Base-by-base conservation (phyloP, 331 rosid species). In the Ulmus americana region DNA sequence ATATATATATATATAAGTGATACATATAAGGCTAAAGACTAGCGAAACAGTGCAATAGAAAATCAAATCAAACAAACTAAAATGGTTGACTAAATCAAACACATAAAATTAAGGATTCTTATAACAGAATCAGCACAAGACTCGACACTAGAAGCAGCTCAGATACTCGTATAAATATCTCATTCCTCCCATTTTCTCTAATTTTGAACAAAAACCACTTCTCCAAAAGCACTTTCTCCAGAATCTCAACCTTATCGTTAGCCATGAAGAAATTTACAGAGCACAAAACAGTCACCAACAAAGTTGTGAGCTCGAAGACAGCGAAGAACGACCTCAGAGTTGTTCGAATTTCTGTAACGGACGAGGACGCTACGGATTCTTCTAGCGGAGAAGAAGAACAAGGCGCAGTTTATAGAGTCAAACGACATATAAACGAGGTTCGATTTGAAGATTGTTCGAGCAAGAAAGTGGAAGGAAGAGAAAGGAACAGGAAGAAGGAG, bases 281-380 rank as follows among this genome's bases (percentile, higher is more conserved):
- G 52, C 66, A 66, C 15, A 61, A 64, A 16, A 64, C 63, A 8
- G 44, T 82, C 20, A 77, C 77, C 0, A 77, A 63, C 12, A 88
- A 80, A 59, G 10, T 57, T 0, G 59, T 70, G 44, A 72, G 71
- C 20, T 65, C 61, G 7, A 6, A 10, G 38, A 47, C 35, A 12
- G 35, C 9, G 3, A 20, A 22, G 39, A 53, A 12, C 43, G 3
- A 10, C 20, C n/a, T 48, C 16, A 79, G 57, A 22, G 51, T 84
- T 1, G 28, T 90, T 42, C 74, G 95, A 39, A 74, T 90, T 63
- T 65, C 61, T 0, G 68, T 71, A 7, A 77, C 72, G 0, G 96
- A 90, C 63, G 54, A 38, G 10, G 58, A 84, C 15, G 91, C 91
- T 0, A 84, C 96, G 0, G 95, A 90, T 69, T 75, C 89, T 0